These are phyloP conservation scores for Candida glucosophila DNA, from an alignment of 1,139 yeast species.

Conservation along the genomic window DNA sequence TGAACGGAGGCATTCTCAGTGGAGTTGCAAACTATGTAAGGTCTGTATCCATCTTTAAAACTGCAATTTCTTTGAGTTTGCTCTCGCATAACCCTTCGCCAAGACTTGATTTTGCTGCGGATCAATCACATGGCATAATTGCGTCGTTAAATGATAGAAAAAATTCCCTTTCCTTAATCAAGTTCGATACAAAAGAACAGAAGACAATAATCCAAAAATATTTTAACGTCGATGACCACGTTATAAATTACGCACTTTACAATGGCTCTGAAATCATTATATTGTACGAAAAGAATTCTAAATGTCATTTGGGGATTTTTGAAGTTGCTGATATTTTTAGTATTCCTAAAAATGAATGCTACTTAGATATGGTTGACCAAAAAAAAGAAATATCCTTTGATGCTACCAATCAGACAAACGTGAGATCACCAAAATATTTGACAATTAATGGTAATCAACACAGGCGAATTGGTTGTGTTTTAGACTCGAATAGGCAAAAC, in stretches of 20 bases:
- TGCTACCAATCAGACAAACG: constrained; percentile 2
- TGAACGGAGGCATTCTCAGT: constrained; percentile 7
- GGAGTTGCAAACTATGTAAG: constrained; percentile 10
- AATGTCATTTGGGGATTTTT: no score
- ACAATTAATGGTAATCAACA: constrained; percentile 17
- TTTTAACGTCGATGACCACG: no score
- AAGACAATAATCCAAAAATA: no score
- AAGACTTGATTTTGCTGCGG: not conserved
- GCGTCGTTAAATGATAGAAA: constrained; percentile 2
- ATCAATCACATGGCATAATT: constrained; percentile 2
- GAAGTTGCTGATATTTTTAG: no score
- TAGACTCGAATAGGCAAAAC: constrained; percentile 29
- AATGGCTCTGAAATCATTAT: no score
- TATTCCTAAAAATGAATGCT: no score
- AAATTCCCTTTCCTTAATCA: constrained; percentile 2
- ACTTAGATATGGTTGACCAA: no score
- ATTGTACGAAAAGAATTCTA: no score
- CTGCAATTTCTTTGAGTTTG: constrained; percentile 3
- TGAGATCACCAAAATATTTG: constrained; percentile 13
- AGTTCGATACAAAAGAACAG: constrained; percentile 2
- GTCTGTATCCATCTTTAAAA: constrained; percentile 5
- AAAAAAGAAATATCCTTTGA: no score
- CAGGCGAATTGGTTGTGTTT: constrained; percentile 27
- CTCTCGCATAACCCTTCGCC: not conserved
- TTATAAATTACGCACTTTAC: no score